Conservation (phyloP, 129 eudicot species). For the Rutidosis leptorrhynchoides region DNA sequence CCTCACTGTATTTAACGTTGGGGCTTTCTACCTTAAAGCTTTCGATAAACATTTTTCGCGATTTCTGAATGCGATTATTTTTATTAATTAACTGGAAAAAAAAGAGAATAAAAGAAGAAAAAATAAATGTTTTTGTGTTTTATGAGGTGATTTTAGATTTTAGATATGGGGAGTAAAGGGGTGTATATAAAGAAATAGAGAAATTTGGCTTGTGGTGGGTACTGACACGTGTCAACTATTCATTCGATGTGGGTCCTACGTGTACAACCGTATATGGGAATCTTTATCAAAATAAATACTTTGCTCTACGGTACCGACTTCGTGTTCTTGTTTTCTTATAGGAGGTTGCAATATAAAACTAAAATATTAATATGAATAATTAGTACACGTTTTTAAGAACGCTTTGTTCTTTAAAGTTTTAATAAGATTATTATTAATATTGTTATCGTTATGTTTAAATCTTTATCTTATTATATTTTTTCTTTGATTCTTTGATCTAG, state of each 20-base stretch:
- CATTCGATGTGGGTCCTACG: conserved; percentile 29
- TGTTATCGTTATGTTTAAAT: too few species aligned
- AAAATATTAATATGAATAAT: too few species aligned
- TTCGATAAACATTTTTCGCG: conserved; percentile 77
- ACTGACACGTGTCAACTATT: conserved; percentile 25
- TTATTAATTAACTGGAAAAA: not conserved
- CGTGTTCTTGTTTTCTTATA: conserved; percentile 4
- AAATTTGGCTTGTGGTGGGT: conserved; percentile 4
- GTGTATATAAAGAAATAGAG: conserved; percentile 33
- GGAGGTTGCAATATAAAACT: not conserved
- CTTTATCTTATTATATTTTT: too few species aligned
- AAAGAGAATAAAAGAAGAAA: conserved; percentile 8
- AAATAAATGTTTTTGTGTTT: not conserved
- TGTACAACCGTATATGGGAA: conserved; percentile 23
- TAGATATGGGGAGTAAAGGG: conserved; percentile 11
- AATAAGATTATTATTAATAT: not conserved
- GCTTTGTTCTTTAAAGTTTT: not conserved
- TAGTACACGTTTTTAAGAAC: not conserved
- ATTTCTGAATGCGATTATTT: conserved; percentile 10
- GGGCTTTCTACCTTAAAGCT: conserved; percentile 96
- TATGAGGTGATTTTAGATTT: conserved; percentile 28
- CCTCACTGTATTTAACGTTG: conserved; percentile 76
- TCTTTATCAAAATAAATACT: conserved; percentile 6
- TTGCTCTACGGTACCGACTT: conserved; percentile 6
- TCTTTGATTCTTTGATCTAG: too few species aligned